phyloP scores from a whole-genome alignment of 148 eudicot species.

The Diospyros lotus region DNA sequence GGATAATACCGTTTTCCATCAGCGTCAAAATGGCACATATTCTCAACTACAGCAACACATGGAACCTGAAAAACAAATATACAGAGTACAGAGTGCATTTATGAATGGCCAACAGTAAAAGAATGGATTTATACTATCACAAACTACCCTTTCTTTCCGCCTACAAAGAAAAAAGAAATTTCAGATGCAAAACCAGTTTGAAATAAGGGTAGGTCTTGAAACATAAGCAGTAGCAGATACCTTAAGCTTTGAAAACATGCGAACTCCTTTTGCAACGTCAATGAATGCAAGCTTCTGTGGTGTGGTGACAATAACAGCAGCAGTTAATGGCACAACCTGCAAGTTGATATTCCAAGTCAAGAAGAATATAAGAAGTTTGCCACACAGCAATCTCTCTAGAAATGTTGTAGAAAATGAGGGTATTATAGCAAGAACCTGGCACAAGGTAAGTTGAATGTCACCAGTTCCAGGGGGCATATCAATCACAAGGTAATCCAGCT shows the following conservation, averaged over 20 bases:
- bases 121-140: neutral
- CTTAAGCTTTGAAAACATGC: slow-evolving; percentile 99
- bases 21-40: slow-evolving; percentile 99
- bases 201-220: neutral
- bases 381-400: neutral
- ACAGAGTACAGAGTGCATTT: neutral
- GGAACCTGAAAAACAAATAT: slow-evolving; percentile 56
- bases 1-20: slow-evolving; percentile 99
- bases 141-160: neutral
- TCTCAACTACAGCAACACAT: slow-evolving; percentile 96
- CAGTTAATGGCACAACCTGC: slow-evolving; percentile 94
- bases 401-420: neutral
- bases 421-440: slow-evolving; percentile 61
- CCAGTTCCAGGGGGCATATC: slow-evolving; percentile 99
- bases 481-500: slow-evolving; percentile 91
- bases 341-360: slow-evolving; percentile 10
- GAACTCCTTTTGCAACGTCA: slow-evolving; percentile 98
- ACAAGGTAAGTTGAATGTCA: slow-evolving; percentile 92
- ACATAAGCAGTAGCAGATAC: slow-evolving; percentile 23
- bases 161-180: neutral
- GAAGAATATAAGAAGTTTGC: neutral
- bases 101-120: neutral
- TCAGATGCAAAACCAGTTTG: neutral
- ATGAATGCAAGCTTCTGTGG: slow-evolving; percentile 97
- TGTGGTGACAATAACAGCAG: slow-evolving; percentile 98